Base-by-base conservation (phyloP, 306 rosid species). In the Sicyos edulis region DNA sequence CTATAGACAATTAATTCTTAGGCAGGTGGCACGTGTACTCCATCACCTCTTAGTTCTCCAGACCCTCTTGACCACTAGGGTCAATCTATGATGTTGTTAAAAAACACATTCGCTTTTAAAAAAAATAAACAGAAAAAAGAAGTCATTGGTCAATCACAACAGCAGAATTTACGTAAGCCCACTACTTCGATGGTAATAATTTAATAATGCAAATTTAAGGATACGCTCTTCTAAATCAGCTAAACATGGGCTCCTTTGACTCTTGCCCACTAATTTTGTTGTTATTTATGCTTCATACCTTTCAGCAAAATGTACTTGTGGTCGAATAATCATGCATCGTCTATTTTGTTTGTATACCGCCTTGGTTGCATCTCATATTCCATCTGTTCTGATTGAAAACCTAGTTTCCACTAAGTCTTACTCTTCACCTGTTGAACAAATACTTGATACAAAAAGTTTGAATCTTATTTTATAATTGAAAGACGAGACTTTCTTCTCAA, bases 401-500 rank as follows among this genome's bases (percentile, higher is more conserved):
- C 52, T n/a, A 24, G 10, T 40, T 17, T 17, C 5, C 9, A 40
- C 52, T 2, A 44, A 64, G 51, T n/a, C n/a, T n/a, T n/a, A n/a
- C n/a, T 66, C 34, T 42, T 47, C 16, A 0, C 12, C 56, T 37
- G 72, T 44, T 55, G 37, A 45, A 45, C 19, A 45, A 67, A 67
- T 47, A 5, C 54, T 52, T 32, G 9, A 24, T 40, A 5, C 20
- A 29, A 24, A 29, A 52, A 52, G 4, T 70, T 51, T 29, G 26
- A 70, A 70, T 15, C 24, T 16, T 16, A 52, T 54, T 62, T 62
- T 63, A n/a, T 37, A n/a, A 63, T 34, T 32, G 47, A 53, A 54
- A 71, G 49, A 20, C 15, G 51, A 49, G 63, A 53, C 73, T 75
- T 34, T 64, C 61, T 66, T 24, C 51, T 55, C 75, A 53, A 60